phyloP scores from a whole-genome alignment of 2,329 filamentous ascomycete species.

The Phialemonium atrogriseum region DNA sequence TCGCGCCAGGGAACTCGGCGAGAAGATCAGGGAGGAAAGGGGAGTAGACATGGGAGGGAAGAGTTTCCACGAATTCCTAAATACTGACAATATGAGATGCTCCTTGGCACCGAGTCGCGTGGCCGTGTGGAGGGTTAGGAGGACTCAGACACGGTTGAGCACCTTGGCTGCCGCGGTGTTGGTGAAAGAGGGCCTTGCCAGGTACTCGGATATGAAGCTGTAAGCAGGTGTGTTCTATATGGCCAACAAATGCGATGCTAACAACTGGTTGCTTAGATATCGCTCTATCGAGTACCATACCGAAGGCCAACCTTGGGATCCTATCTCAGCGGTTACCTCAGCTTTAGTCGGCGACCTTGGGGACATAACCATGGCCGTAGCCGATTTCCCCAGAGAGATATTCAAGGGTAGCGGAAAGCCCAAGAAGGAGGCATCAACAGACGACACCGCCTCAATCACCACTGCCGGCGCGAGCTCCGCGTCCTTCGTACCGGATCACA shows the following conservation, averaged over 20 bases:
- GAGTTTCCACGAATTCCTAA: constrained; percentile 63
- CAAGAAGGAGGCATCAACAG: constrained; percentile 3
- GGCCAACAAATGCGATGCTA: too few species aligned
- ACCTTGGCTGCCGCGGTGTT: constrained; percentile 64
- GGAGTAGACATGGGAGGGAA: constrained; percentile 51
- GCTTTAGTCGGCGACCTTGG: constrained; percentile 78
- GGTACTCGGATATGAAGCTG: constrained; percentile 66
- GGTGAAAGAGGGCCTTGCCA: constrained; percentile 53
- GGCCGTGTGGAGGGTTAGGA: constrained; percentile 68
- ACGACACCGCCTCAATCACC: constrained; percentile 4
- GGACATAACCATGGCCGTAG: constrained; percentile 72
- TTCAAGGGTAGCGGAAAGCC: constrained; percentile 29
- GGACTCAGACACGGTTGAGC: constrained; percentile 59
- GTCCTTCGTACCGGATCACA: too few species aligned
- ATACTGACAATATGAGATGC: constrained; percentile 60
- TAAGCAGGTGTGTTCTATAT: too few species aligned
- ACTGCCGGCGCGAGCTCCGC: too few species aligned
- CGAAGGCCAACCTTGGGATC: constrained; percentile 70
- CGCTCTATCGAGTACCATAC: constrained; percentile 61
- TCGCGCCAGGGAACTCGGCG: constrained; percentile 49
- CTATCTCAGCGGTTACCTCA: constrained; percentile 66
- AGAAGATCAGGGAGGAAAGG: constrained; percentile 56
- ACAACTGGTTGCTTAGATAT: constrained; percentile 38
- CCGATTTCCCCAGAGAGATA: constrained; percentile 57
- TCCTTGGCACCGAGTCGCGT: constrained; percentile 57